Evolutionary conservation across 2,329 filamentous ascomycete species (phyloP), one percentile per base, ranked within the genome.

Genomic region (Sclerotinia subarctica): DNA sequence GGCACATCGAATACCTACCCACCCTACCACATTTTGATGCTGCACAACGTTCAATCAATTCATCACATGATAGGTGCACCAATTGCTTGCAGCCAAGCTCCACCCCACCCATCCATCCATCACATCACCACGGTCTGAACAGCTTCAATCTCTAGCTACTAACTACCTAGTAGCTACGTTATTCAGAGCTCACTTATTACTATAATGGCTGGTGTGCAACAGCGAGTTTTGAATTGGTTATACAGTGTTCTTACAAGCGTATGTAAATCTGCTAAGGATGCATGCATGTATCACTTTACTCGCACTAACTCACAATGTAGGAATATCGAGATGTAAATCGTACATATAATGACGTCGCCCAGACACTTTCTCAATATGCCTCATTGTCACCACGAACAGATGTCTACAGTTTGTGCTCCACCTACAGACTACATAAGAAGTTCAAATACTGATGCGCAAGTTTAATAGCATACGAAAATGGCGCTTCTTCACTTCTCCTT

Each of bases 311-410:
- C 15, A 21, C 35, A n/a, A 32, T 47, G 74, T 79, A 98, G 92
- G 93, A 96, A 85, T 98, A 99, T 78, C 88, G 89, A 78, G 92
- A 98, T 81, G 90, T 96, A 69, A 96, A 94, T 77, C 90, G 93
- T 70, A 93, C 94, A 66, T 98, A 98, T 81, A 91, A 91, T 78
- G 94, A 98, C 80, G 89, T 96, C 74, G 94, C 92, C 71, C 90
- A 93, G 77, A 87, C 89, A 38, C 87, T 99, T 65, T 86, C 91
- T 44, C 86, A 90, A 73, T 93, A 93, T 77, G 88, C 93, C 10
- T 90, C 92, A 2, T 84, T 99, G 29, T 86, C 90, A 11, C 93
- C 94, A 35, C 88, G 92, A 74, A 99, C 95, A 70, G 94, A 98
- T 79, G 94, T 98, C 64, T 96, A 98, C 80, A 98, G 93, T 96